Percentiles rank a stretch among this genome's conserved stretches.
Conservation (phyloP, 257 asterid genomes). For the Plantago major region DNA sequence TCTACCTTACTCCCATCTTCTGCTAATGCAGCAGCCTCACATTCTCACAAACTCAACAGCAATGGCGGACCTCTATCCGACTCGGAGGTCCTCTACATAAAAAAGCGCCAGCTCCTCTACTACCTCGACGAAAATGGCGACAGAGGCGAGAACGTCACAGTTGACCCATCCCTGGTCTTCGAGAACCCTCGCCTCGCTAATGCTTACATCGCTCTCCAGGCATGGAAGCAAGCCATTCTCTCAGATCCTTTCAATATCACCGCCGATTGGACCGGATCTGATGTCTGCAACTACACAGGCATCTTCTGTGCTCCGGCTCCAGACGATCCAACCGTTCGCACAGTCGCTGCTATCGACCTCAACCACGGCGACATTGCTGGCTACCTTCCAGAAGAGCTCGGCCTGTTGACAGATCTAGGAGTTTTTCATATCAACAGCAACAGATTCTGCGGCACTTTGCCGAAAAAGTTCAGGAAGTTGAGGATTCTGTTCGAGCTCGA, state of each 20-base stretch:
- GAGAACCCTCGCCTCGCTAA: slow-evolving; percentile 54
- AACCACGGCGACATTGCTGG: slow-evolving; percentile 95
- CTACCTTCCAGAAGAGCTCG: slow-evolving; percentile 77
- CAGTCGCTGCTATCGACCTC: slow-evolving; percentile 78
- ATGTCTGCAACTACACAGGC: slow-evolving; percentile 65
- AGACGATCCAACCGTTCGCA: slow-evolving; percentile 43
- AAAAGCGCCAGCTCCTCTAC: slow-evolving; percentile 63
- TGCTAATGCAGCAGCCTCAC: slow-evolving; percentile 10
- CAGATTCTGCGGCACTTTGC: slow-evolving; percentile 76
- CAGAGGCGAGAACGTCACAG: slow-evolving; percentile 62
- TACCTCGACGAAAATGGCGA: slow-evolving; percentile 75
- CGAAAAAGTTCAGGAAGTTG: slow-evolving; percentile 46
- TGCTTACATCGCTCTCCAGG: slow-evolving; percentile 86
- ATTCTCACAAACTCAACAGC: slow-evolving; percentile 16
- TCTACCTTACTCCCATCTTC: slow-evolving; percentile 1
- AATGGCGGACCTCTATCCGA: slow-evolving; percentile 64
- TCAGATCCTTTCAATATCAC: slow-evolving; percentile 76
- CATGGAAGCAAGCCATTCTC: slow-evolving; percentile 80
- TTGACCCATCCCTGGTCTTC: slow-evolving; percentile 63
- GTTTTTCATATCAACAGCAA: slow-evolving; percentile 75
- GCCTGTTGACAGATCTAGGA: slow-evolving; percentile 76
- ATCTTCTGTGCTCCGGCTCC: slow-evolving; percentile 70
- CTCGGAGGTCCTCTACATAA: slow-evolving; percentile 47
- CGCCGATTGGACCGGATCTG: slow-evolving; percentile 68
- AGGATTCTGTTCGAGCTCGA: slow-evolving; percentile 68